Conservation (phyloP, 805 yeast genomes). For the Metschnikowia borealis region DNA sequence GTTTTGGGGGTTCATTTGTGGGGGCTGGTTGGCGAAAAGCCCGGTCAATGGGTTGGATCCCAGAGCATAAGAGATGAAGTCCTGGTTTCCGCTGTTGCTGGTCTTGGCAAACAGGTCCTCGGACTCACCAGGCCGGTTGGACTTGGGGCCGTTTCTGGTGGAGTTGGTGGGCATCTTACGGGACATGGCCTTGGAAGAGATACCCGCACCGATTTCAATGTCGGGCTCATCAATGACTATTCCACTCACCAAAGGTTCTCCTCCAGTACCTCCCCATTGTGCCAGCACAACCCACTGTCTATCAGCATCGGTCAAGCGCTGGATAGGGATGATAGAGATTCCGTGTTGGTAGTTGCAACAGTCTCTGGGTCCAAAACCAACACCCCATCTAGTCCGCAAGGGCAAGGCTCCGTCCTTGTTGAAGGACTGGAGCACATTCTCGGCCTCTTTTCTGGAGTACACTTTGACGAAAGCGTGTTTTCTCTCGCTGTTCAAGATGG, state of each 20-base stretch:
- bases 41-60: constrained; percentile 47
- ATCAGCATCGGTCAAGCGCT: constrained; percentile 91
- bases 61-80: constrained; percentile 31
- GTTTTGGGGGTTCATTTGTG: constrained; percentile 6
- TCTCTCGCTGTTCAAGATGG: constrained; percentile 80
- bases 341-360: constrained; percentile 95
- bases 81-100: constrained; percentile 34
- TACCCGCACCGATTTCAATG: constrained; percentile 92
- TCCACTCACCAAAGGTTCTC: constrained; percentile 73
- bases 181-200: constrained; percentile 86
- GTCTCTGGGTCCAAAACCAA: constrained; percentile 97
- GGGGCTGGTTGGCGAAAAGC: constrained; percentile 32
- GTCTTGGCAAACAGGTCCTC: constrained; percentile 39
- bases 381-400: constrained; percentile 96
- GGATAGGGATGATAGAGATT: constrained; percentile 78
- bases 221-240: constrained; percentile 94
- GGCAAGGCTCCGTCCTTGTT: constrained; percentile 59
- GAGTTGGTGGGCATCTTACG: constrained; percentile 90
- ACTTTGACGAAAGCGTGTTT: constrained; percentile 96
- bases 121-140: constrained; percentile 62
- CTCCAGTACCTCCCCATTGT: constrained; percentile 97
- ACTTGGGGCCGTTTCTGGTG: constrained; percentile 79
- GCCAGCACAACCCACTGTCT: constrained; percentile 83
- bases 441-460: constrained; percentile 89
- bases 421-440: constrained; percentile 68